Percentiles rank a stretch among this genome's conserved stretches.
phyloP scores from a whole-genome alignment of 2,329 filamentous ascomycete species.

The Stagonosporopsis vannaccii region DNA sequence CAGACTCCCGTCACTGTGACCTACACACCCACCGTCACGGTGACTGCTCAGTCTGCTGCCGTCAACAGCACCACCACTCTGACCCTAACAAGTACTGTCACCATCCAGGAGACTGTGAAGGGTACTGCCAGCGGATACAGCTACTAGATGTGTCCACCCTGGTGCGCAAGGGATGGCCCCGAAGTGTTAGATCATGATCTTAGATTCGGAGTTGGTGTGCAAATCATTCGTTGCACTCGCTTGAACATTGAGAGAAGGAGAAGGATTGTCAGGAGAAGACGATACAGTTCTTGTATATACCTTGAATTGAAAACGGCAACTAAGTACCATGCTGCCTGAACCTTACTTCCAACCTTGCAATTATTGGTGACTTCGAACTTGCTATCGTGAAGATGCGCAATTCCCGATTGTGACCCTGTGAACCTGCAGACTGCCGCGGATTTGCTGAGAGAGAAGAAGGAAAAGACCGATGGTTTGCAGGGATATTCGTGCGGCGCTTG shows the following conservation, averaged over 20 bases:
- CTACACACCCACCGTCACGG: constrained; percentile 37
- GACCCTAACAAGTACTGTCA: constrained; percentile 37
- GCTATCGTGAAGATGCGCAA: background rate
- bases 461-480: background rate
- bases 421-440: background rate
- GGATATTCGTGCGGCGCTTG: no score
- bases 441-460: background rate
- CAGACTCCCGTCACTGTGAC: constrained; percentile 32
- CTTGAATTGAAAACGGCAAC: background rate
- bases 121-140: constrained; percentile 8
- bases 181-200: constrained; percentile 3
- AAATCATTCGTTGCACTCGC: constrained; percentile 7
- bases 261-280: background rate
- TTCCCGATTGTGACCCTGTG: background rate
- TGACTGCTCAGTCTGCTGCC: constrained; percentile 26
- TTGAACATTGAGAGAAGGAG: background rate
- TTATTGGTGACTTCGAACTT: background rate
- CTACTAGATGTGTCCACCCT: background rate
- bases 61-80: constrained; percentile 28
- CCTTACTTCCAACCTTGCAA: background rate
- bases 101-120: constrained; percentile 17
- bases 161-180: background rate
- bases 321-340: background rate
- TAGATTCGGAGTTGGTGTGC: constrained; percentile 4
- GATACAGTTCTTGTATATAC: constrained; percentile 14